Conservation (phyloP, 2,329 filamentous ascomycete genomes). For the Aspergillus hortae region DNA sequence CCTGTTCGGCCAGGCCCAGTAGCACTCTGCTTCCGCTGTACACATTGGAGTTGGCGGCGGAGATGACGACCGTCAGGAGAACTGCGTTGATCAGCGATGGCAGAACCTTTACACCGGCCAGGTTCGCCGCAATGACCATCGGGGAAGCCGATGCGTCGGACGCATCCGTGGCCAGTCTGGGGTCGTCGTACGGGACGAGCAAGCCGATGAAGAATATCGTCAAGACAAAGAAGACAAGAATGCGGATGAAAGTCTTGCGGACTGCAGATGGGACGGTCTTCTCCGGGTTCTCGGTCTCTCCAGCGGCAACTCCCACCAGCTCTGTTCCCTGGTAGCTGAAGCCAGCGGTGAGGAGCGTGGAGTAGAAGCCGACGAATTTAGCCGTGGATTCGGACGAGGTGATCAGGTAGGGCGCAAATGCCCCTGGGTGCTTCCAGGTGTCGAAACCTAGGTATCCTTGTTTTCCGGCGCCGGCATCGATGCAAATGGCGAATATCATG, state of each 20-base stretch:
- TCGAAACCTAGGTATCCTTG: constrained; percentile 70
- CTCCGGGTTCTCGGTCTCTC: constrained; percentile 67
- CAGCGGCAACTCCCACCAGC: constrained; percentile 70
- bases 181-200: constrained; percentile 61
- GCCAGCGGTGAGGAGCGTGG: constrained; percentile 41
- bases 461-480: constrained; percentile 67
- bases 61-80: constrained; percentile 37
- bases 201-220: constrained; percentile 63
- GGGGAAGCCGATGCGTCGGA: constrained; percentile 28
- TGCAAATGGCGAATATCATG: constrained; percentile 70
- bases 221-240: constrained; percentile 55
- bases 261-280: constrained; percentile 69
- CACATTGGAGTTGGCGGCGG: constrained; percentile 37
- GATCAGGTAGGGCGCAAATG: constrained; percentile 64
- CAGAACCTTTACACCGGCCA: constrained; percentile 31
- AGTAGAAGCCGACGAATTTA: constrained; percentile 59
- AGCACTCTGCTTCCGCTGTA: constrained; percentile 60
- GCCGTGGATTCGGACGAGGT: constrained; percentile 56
- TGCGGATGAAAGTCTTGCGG: constrained; percentile 69
- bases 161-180: constrained; percentile 41
- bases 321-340: constrained; percentile 58
- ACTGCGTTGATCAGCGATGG: constrained; percentile 37
- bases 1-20: constrained; percentile 56
- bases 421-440: constrained; percentile 65
- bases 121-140: constrained; percentile 39